These are phyloP conservation scores for Rubia peregrina DNA, from an alignment of 305 asterid genomes.

Conservation along the genomic window DNA sequence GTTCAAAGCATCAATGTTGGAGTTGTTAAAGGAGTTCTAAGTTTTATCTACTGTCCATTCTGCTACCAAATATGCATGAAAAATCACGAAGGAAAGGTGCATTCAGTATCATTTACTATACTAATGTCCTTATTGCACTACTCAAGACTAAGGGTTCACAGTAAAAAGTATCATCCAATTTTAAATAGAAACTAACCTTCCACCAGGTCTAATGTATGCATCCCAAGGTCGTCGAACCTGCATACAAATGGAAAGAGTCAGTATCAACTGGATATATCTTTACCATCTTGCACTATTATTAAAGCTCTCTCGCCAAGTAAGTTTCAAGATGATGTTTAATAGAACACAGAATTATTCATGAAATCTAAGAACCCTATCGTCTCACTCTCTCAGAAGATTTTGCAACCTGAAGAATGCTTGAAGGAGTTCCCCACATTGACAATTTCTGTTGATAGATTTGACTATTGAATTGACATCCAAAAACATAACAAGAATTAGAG, in stretches of 20 bases:
- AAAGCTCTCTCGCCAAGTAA: not conserved
- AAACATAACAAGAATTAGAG: not conserved
- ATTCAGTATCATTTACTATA: too few species aligned
- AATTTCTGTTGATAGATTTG: not conserved
- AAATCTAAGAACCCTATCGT: not conserved
- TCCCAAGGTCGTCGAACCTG: conserved; percentile 96
- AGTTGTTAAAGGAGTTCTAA: not conserved
- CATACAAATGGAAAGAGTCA: conserved; percentile 17
- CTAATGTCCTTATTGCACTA: too few species aligned
- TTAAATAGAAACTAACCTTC: conserved; percentile 45
- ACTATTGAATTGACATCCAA: not conserved
- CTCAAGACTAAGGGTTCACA: too few species aligned
- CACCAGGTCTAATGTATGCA: conserved; percentile 81
- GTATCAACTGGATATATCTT: not conserved
- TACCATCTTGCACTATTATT: not conserved
- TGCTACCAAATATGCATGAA: not conserved
- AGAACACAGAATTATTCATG: not conserved
- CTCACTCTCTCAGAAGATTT: not conserved
- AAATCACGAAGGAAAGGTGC: too few species aligned
- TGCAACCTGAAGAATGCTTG: not conserved
- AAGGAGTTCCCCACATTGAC: not conserved
- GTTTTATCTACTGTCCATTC: not conserved
- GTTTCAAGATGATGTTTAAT: not conserved
- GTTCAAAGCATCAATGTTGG: not conserved
- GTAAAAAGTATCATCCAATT: not conserved